These are phyloP conservation scores for Bifiguratus adelaidae DNA, from an alignment of 192 early-diverging fungal species.

Conservation along the genomic window DNA sequence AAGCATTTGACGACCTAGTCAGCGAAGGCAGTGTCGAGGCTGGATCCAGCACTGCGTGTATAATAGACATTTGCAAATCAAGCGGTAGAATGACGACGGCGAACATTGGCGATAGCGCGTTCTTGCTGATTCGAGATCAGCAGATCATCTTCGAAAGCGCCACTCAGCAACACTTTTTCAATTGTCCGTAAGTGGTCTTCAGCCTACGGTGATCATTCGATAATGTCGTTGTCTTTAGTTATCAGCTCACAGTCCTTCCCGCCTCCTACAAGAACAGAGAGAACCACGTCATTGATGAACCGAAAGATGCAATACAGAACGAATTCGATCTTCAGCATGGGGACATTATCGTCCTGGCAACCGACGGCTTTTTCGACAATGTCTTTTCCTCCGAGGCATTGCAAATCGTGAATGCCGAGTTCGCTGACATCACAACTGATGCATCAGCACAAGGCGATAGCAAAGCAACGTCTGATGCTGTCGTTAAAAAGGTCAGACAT, in stretches of 20 bases:
- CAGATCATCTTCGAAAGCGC: constrained; percentile 43
- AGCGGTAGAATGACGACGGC: constrained; percentile 40
- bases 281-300: constrained; percentile 35
- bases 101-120: constrained; percentile 46
- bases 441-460: not conserved
- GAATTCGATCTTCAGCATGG: constrained; percentile 38
- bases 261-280: constrained; percentile 38
- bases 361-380: constrained; percentile 54
- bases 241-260: constrained; percentile 44
- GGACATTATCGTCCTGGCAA: constrained; percentile 45
- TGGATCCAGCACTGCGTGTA: constrained; percentile 47
- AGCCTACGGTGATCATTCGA: not conserved
- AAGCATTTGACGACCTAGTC: constrained; percentile 32
- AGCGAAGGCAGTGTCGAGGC: constrained; percentile 39
- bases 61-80: constrained; percentile 38
- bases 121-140: constrained; percentile 38
- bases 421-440: constrained; percentile 18
- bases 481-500: constrained; percentile 23
- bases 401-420: constrained; percentile 30
- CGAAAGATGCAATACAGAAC: constrained; percentile 40
- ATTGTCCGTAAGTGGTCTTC: constrained; percentile 35
- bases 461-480: not conserved
- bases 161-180: constrained; percentile 51
- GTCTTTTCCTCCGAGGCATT: constrained; percentile 42
- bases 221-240: constrained; percentile 17